Conservation (phyloP, 2,329 filamentous ascomycete genomes). For the Beauveria sp. region DNA sequence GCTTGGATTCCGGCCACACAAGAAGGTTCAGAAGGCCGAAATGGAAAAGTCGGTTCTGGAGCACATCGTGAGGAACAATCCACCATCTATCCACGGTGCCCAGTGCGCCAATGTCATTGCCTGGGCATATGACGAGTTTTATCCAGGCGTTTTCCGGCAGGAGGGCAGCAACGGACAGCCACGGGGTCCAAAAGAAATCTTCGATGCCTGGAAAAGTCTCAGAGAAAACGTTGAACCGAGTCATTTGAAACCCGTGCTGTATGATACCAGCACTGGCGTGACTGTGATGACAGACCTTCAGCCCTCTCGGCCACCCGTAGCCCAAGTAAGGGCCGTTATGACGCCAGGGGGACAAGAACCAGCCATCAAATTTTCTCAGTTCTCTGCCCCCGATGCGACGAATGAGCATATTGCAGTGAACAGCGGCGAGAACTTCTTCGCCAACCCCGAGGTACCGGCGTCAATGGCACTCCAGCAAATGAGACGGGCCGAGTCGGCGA, state of each 20-base stretch:
- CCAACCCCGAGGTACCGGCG: neutral
- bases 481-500: neutral
- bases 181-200: neutral
- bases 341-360: neutral
- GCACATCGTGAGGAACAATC: slow-evolving; percentile 1
- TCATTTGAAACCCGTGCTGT: neutral
- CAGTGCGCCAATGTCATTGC: neutral
- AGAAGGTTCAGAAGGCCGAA: neutral
- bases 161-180: neutral
- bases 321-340: neutral
- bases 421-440: neutral
- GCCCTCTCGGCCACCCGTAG: neutral
- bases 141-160: slow-evolving; percentile 7
- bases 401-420: neutral
- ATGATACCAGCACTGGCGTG: neutral
- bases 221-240: neutral
- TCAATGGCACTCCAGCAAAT: slow-evolving; percentile 1
- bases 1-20: slow-evolving; percentile 7
- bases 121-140: slow-evolving; percentile 8
- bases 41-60: slow-evolving; percentile 1
- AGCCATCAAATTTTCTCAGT: slow-evolving; percentile 3
- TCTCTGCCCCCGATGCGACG: neutral
- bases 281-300: slow-evolving; percentile 1
- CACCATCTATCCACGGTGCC: slow-evolving; percentile 2
- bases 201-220: neutral